These are phyloP conservation scores for Colletotrichum horii DNA, from an alignment of 2,329 filamentous ascomycete genomes.

Conservation along the genomic window DNA sequence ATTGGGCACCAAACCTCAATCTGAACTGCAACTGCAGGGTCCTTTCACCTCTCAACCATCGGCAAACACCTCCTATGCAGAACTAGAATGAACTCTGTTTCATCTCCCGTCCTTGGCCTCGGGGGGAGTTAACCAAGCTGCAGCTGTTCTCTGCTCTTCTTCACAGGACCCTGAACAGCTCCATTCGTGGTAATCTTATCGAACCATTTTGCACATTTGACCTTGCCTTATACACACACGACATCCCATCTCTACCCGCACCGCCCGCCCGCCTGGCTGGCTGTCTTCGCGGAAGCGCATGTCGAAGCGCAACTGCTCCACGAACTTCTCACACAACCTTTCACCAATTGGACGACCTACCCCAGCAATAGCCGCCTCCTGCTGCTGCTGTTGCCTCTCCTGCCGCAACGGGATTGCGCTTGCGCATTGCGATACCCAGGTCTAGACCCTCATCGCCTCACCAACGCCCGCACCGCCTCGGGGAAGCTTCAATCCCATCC, in stretches of 20 bases:
- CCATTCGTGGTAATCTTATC: neutral
- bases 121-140: neutral
- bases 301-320: conserved; percentile 20
- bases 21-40: neutral
- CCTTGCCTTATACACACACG: neutral
- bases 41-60: neutral
- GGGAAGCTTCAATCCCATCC: neutral
- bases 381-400: neutral
- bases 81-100: conserved; percentile 9
- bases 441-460: neutral
- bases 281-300: neutral
- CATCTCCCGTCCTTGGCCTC: neutral
- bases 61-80: neutral
- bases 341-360: neutral
- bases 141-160: neutral
- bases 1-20: neutral
- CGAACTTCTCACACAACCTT: neutral
- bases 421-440: conserved; percentile 1
- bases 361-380: neutral
- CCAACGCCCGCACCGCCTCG: neutral
- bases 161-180: neutral
- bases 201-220: neutral
- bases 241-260: neutral
- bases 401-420: neutral
- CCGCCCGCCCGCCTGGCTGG: neutral